Evolutionary conservation across 495 filamentous ascomycete genomes (phyloP), one percentile per base, ranked within the genome.

Genomic region (Annulohypoxylon maeteangense): DNA sequence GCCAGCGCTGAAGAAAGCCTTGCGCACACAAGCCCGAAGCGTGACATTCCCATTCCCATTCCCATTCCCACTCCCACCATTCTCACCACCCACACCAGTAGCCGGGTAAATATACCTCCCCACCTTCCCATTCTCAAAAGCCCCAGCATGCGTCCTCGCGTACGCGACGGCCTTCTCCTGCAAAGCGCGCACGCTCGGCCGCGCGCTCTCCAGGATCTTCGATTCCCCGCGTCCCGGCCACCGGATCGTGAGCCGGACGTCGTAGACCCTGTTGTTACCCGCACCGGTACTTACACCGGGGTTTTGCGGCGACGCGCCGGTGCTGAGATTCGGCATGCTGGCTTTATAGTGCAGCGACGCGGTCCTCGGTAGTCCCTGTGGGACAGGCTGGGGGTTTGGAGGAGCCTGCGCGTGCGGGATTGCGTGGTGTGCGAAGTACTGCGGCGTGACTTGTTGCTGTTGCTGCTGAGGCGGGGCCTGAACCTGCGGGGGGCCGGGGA

Each of bases 191-290:
- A 72, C 45, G 45, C 70, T 73, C 20, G 74, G 57, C 8, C 58
- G 69, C 16, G 56, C 34, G 22, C 66, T 71, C 8, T 74, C 70
- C 14, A 81, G 69, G 44, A 75, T 44, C 18, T 68, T 79, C 14
- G 68, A 65, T 54, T 76, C 70, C 63, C 76, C 75, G 76, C 75
- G 75, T 44, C 68, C 58, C 18, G 60, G 51, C 76, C 76, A 76
- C 48, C 50, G 67, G 65, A 82, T 74, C 42, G 70, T 72, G 27
- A 83, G 70, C 40, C 75, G 65, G 23, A 78, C 73, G 61, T 73
- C 68, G 44, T 71, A 62, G 5, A 57, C 18, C 42, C 23, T 18
- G n/a, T 0, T 44, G 4, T 16, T 20, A 29, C 27, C 27, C 27
- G 27, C 27, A 29, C 27, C 27, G 6, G n/a, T n/a, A n/a, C n/a